Evolutionary conservation across 306 rosid genomes (phyloP).

Genomic region (Pachyrhizus erosus): DNA sequence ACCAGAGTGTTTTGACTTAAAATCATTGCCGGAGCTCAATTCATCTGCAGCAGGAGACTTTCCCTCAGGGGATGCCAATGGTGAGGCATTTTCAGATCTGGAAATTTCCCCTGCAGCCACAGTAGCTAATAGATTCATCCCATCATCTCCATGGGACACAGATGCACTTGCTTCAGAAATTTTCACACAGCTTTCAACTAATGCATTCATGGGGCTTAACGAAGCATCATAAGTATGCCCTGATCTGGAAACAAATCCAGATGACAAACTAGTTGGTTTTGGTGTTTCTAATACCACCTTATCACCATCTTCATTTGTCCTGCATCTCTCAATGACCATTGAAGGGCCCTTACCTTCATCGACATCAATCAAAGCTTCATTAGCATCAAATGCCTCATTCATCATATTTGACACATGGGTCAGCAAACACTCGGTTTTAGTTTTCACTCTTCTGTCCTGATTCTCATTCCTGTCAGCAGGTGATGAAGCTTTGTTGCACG

Average conservation of each 20-base stretch:
- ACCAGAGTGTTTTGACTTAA: constrained; percentile 48
- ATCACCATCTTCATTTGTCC: constrained; percentile 53
- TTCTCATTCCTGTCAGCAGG: constrained; percentile 71
- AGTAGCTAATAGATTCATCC: constrained; percentile 87
- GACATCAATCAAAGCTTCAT: constrained; percentile 50
- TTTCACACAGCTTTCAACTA: constrained; percentile 85
- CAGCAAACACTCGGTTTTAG: constrained; percentile 57
- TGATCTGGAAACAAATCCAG: constrained; percentile 59
- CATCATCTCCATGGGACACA: constrained; percentile 72
- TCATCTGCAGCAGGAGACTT: constrained; percentile 56
- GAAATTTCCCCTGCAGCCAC: constrained; percentile 89
- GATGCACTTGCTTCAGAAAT: constrained; percentile 69
- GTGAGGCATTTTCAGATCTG: constrained; percentile 68
- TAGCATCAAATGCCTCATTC: constrained; percentile 60
- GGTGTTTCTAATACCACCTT: constrained; percentile 50
- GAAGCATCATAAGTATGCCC: constrained; percentile 71
- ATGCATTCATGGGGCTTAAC: constrained; percentile 77
- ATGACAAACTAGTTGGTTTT: constrained; percentile 55
- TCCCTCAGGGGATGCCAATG: constrained; percentile 63
- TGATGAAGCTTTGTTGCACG: constrained; percentile 65
- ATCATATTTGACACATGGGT: constrained; percentile 54
- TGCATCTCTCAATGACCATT: constrained; percentile 53
- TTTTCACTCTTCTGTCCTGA: constrained; percentile 60
- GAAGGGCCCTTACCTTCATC: constrained; percentile 69
- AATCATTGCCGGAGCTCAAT: constrained; percentile 52